Evolutionary conservation across 495 filamentous ascomycete species (phyloP).

Genomic region (Trichoderma virens): DNA sequence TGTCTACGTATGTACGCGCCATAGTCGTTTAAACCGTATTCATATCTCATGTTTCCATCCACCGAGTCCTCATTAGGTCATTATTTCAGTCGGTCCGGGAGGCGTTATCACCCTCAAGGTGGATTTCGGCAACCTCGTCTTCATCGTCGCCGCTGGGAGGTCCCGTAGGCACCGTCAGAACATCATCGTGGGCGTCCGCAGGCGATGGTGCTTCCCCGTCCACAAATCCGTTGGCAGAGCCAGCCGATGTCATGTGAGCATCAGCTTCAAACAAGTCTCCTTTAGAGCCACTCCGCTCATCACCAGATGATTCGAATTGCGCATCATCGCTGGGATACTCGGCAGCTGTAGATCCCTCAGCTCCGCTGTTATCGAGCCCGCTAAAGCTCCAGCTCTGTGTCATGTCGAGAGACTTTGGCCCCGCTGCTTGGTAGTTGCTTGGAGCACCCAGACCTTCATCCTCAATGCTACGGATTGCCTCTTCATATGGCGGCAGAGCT

Average conservation of each 20-base stretch:
- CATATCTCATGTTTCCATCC: neutral
- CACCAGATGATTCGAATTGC: constrained; percentile 28
- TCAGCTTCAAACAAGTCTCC: constrained; percentile 17
- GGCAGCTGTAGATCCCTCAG: constrained; percentile 14
- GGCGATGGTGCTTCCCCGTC: neutral
- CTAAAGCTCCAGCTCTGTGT: neutral
- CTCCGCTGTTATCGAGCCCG: constrained; percentile 8
- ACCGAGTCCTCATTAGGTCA: constrained; percentile 20
- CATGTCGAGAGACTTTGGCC: neutral
- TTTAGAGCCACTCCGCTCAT: constrained; percentile 16
- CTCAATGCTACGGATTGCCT: constrained; percentile 24
- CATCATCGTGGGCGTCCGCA: constrained; percentile 13
- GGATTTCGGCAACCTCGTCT: constrained; percentile 40
- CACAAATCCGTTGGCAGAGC: neutral
- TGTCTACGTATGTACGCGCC: neutral
- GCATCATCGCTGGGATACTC: constrained; percentile 34
- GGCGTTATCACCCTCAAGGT: constrained; percentile 27
- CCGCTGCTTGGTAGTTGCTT: neutral
- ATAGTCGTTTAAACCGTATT: neutral
- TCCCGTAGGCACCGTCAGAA: constrained; percentile 29
- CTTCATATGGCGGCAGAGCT: constrained; percentile 8
- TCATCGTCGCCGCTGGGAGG: constrained; percentile 21
- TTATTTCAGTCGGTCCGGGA: constrained; percentile 10
- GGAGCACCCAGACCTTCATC: constrained; percentile 22
- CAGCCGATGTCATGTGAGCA: constrained; percentile 6